phyloP scores from a whole-genome alignment of 2,329 filamentous ascomycete genomes.

The Ploettnerulaceae sp. region DNA sequence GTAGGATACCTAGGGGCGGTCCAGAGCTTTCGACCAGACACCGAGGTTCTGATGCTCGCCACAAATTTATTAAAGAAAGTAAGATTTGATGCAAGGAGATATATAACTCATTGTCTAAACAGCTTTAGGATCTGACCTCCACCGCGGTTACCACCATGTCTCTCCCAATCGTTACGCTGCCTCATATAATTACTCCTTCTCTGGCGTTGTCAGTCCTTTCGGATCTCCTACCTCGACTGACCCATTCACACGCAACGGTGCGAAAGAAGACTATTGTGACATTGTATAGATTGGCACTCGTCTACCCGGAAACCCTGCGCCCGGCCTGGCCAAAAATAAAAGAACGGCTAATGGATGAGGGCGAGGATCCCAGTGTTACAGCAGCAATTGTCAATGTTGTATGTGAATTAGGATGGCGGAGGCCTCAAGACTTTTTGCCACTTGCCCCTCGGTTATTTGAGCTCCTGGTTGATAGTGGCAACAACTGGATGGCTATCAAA shows the following conservation, averaged over 20 bases:
- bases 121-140: conserved; percentile 62
- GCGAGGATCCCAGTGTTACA: conserved; percentile 88
- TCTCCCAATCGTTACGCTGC: conserved; percentile 83
- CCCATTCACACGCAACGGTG: conserved; percentile 78
- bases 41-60: conserved; percentile 94
- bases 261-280: conserved; percentile 96
- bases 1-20: conserved; percentile 93
- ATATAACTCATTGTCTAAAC: conserved; percentile 14
- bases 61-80: conserved; percentile 96
- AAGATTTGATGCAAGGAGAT: conserved; percentile 5
- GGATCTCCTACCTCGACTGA: conserved; percentile 80
- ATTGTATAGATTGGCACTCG: conserved; percentile 84
- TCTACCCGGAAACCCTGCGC: conserved; percentile 92
- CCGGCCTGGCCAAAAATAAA: conserved; percentile 98
- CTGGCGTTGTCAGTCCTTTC: conserved; percentile 84
- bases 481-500: conserved; percentile 99
- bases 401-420: conserved; percentile 89
- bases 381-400: conserved; percentile 96
- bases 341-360: conserved; percentile 82
- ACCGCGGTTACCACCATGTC: conserved; percentile 72
- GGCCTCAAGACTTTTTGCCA: conserved; percentile 89
- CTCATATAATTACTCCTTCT: conserved; percentile 88
- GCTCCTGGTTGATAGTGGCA: conserved; percentile 81
- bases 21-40: conserved; percentile 92
- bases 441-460: conserved; percentile 90